Evolutionary conservation across 176 grass and related monocot genomes (phyloP).

Genomic region (maize (Zea mays)): Zm-B73-REFERENCE-NAM-5.0 NC_050096.1:9574501-9575000

Average conservation of each 20-base stretch:
- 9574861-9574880: conserved; percentile 85
- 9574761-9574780: conserved; percentile 53
- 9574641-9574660: conserved; percentile 55
- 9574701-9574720: conserved; percentile 39
- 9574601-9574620: conserved; percentile 28
- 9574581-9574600: conserved; percentile 22
- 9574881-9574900: conserved; percentile 73
- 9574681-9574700: conserved; percentile 46
- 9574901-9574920: conserved; percentile 71
- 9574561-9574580: conserved; percentile 72
- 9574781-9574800: conserved; percentile 56
- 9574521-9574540: conserved; percentile 62
- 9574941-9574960: conserved; percentile 51
- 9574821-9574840: conserved; percentile 82
- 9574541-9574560: conserved; percentile 63
- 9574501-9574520: conserved; percentile 71
- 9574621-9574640: conserved; percentile 14
- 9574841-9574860: conserved; percentile 73
- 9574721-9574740: conserved; percentile 75
- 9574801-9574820: conserved; percentile 82
- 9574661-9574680: conserved; percentile 61
- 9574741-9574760: conserved; percentile 84
- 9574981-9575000: conserved; percentile 73
- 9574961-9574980: conserved; percentile 62
- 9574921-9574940: conserved; percentile 72